Evolutionary conservation across 2,329 filamentous ascomycete genomes (phyloP), one percentile per base, ranked within the genome.

Genomic region (Ophiosphaerella korrae): DNA sequence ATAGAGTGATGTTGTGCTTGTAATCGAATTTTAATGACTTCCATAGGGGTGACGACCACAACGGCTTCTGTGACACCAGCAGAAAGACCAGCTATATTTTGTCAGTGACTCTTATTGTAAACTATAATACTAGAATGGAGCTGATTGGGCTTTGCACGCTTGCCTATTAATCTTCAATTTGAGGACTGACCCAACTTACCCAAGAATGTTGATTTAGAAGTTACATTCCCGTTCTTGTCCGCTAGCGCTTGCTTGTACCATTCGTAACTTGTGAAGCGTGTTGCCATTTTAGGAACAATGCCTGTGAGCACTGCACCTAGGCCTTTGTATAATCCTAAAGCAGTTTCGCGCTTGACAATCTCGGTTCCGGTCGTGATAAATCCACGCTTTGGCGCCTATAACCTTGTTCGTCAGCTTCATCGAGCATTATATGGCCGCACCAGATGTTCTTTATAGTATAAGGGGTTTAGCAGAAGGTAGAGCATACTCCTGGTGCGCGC

Each of bases 241-340:
- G 90, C 86, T 21, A 97, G 81, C 55, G 88, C 55, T 72, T 91
- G 86, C 84, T 97, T 97, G 78, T 97, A 99, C 72, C 84, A 86
- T 76, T 97, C 94, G 76, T 97, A 99, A 48, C 90, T 96, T 41
- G 93, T 96, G 78, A 99, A 99, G 34, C 94, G 90, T 74, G 97
- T 99, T 55, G 94, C 94, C 94, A 99, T 99, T 78, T 99, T 99
- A 48, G 94, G 94, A 18, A 99, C 86, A 74, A 99, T 99, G 62
- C 94, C 94, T 21, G 92, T 97, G 52, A 97, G 75, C 36, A 99
- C 94, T 48, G 94, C 94, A 55, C 94, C 94, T n/a, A 99, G 84
- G 62, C 94, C 94, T 80, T 99, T 99, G 84, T 99, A 99, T 51
- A 99, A 80, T 58, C 89, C 94, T 32, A 99, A 80, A 1, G 92